A percentile compares a stretch with the other conserved stretches of the same genome.
These are phyloP conservation scores for Pueraria montana DNA, from an alignment of 306 rosid genomes.

Conservation along the genomic window DNA sequence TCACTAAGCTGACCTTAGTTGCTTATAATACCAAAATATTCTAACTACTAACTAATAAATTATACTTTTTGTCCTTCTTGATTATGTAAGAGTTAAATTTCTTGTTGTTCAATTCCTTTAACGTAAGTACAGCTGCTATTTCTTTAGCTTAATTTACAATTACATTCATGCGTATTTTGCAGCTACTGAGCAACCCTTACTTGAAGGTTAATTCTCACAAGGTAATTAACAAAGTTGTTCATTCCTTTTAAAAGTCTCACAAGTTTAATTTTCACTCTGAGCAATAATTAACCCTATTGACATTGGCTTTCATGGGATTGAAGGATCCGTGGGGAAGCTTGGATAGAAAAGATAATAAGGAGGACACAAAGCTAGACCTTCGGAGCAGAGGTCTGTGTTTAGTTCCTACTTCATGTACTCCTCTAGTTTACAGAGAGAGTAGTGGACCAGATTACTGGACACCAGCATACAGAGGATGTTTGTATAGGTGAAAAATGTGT, in stretches of 20 bases:
- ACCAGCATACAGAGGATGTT: constrained; percentile 89
- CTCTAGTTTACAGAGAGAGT: constrained; percentile 80
- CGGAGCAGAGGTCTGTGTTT: constrained; percentile 87
- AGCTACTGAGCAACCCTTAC: constrained; percentile 86
- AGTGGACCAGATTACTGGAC: constrained; percentile 95
- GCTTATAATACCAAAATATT: not conserved
- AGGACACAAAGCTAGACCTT: constrained; percentile 67
- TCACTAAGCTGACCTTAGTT: not conserved
- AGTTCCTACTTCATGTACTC: constrained; percentile 86
- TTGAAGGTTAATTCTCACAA: constrained; percentile 76
- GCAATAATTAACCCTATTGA: not conserved
- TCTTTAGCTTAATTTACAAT: not conserved
- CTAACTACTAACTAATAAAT: not conserved
- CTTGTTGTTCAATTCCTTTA: constrained; percentile 8
- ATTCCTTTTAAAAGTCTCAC: not conserved
- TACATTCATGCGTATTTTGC: constrained; percentile 34
- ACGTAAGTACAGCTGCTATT: not conserved
- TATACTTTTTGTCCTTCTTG: not conserved
- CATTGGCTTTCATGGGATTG: not conserved
- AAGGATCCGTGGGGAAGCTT: constrained; percentile 78
- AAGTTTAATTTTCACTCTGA: not conserved
- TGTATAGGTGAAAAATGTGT: constrained; percentile 62
- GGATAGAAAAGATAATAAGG: constrained; percentile 70
- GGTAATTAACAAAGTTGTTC: constrained; percentile 53
- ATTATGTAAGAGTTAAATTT: not conserved